Percentiles rank a stretch among this genome's conserved stretches.
phyloP scores from a whole-genome alignment of 2,329 filamentous ascomycete species.

The Blastomyces parvus region DNA sequence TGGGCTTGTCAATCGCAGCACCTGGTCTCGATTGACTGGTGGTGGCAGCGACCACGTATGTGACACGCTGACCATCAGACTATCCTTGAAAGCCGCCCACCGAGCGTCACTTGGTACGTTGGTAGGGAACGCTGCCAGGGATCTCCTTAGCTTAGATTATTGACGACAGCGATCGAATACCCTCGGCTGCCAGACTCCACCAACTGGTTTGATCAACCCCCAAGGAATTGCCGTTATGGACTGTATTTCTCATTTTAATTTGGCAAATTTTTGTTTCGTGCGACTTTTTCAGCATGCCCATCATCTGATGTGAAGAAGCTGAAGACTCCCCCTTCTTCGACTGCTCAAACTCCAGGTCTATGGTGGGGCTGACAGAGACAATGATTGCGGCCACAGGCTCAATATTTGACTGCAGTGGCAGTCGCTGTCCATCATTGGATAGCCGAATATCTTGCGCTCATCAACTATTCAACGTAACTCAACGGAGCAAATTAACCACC shows the following conservation, averaged over 20 bases:
- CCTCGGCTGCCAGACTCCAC: not conserved
- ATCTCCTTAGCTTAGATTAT: not conserved
- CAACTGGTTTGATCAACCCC: not conserved
- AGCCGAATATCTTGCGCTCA: not conserved
- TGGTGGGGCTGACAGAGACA: not conserved
- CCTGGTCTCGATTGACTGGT: conserved; percentile 16
- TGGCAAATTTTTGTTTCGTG: conserved; percentile 2
- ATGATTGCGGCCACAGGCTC: not conserved
- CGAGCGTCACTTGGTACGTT: not conserved
- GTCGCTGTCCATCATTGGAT: not conserved
- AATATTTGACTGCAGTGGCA: not conserved
- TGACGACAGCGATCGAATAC: not conserved
- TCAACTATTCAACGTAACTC: not conserved
- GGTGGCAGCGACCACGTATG: conserved; percentile 19
- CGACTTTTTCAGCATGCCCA: not conserved
- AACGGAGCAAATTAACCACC: not conserved
- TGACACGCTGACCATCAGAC: conserved; percentile 10
- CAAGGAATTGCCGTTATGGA: not conserved
- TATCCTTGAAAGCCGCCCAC: conserved; percentile 4
- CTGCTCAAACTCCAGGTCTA: not conserved
- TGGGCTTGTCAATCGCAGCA: conserved; percentile 11
- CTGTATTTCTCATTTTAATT: too few species aligned
- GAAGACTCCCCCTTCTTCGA: not conserved
- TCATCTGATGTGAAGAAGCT: not conserved
- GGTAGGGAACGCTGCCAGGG: not conserved